A percentile compares a stretch with the other conserved stretches of the same genome.
phyloP scores from a whole-genome alignment of 2,329 filamentous ascomycete species.

The Ophiosphaerella korrae region DNA sequence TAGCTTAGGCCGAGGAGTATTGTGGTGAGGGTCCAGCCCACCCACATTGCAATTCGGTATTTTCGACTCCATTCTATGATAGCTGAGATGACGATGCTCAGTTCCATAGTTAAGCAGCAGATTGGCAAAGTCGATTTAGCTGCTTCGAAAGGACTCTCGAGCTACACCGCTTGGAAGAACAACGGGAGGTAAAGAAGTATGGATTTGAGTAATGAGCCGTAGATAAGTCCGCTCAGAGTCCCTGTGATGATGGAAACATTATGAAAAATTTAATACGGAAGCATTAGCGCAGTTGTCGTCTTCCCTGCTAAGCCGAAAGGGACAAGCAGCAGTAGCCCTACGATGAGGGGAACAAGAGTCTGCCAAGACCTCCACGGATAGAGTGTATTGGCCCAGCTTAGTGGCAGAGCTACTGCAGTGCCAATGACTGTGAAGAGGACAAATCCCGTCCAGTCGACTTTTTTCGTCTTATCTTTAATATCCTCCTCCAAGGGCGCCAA shows the following conservation, averaged over 20 bases:
- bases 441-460: constrained; percentile 58
- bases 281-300: constrained; percentile 56
- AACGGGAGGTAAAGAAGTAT: constrained; percentile 47
- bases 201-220: constrained; percentile 55
- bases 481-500: constrained; percentile 55
- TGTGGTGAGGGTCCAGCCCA: constrained; percentile 1
- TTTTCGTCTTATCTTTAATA: constrained; percentile 45
- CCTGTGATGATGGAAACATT: constrained; percentile 55
- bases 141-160: constrained; percentile 41
- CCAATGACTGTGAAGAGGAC: constrained; percentile 49
- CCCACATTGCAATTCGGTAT: neutral
- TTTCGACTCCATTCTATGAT: neutral
- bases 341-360: constrained; percentile 63
- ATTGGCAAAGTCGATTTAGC: constrained; percentile 5
- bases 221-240: constrained; percentile 59
- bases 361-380: constrained; percentile 62
- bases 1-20: neutral
- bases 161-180: constrained; percentile 45
- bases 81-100: neutral
- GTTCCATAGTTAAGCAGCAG: neutral
- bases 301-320: constrained; percentile 60
- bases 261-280: constrained; percentile 50
- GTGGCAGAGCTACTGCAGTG: constrained; percentile 53
- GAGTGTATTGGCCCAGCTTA: constrained; percentile 55
- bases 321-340: constrained; percentile 59